Percentiles rank a stretch among this genome's conserved stretches.
phyloP scores from a whole-genome alignment of 768 basidiomycete genomes.

The Pleurotus cornucopiae region DNA sequence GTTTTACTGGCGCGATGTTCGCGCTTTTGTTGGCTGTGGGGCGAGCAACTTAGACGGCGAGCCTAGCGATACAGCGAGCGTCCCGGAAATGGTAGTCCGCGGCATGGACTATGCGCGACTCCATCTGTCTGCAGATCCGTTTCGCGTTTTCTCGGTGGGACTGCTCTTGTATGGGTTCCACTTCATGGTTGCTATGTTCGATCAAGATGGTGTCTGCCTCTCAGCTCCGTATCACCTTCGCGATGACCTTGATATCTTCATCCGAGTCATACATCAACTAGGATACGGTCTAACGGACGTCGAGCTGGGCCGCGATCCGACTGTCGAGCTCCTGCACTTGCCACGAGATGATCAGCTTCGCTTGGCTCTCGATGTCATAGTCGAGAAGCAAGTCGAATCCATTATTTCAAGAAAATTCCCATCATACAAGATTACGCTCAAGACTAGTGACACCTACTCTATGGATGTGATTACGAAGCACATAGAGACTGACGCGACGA shows the following conservation, averaged over 20 bases:
- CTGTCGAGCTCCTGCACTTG: too few species aligned
- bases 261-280: conserved; percentile 20
- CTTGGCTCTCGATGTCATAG: too few species aligned
- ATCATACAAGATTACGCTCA: not conserved
- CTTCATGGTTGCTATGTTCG: conserved; percentile 27
- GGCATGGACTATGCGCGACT: conserved; percentile 23
- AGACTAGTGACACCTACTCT: not conserved
- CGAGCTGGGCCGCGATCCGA: too few species aligned
- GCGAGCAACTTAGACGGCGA: too few species aligned
- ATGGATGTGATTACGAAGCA: not conserved
- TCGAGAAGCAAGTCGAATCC: too few species aligned
- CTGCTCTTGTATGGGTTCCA: conserved; percentile 22
- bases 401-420: too few species aligned
- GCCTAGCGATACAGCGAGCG: not conserved
- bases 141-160: conserved; percentile 23
- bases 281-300: conserved; percentile 11
- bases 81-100: conserved; percentile 13
- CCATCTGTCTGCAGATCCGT: conserved; percentile 22
- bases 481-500: conserved; percentile 2
- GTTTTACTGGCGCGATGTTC: too few species aligned
- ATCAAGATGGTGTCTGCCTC: conserved; percentile 22
- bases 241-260: conserved; percentile 16
- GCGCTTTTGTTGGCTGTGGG: too few species aligned
- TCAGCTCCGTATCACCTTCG: conserved; percentile 21
- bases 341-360: too few species aligned